phyloP scores from a whole-genome alignment of 2,329 filamentous ascomycete species.

The Biscogniauxia sp. region DNA sequence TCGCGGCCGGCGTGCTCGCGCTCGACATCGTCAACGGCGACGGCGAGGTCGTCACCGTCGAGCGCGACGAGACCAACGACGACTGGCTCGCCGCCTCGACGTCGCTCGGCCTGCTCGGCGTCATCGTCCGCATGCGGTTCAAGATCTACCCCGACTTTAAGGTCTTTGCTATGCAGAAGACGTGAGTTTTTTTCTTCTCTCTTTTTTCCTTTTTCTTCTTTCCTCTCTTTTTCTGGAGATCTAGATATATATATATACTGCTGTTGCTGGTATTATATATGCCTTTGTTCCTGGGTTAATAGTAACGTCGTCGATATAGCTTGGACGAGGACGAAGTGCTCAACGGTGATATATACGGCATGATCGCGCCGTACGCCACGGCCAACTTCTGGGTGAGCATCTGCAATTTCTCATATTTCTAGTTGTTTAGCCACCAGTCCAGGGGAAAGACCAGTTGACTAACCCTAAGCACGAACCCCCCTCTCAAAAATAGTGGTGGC shows the following conservation, averaged over 20 bases:
- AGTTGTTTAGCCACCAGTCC: background rate
- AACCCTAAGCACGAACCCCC: too few relatives aligned
- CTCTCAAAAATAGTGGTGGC: constrained; percentile 49
- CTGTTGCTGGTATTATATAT: too few relatives aligned
- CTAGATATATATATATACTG: too few relatives aligned
- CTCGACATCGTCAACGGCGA: constrained; percentile 49
- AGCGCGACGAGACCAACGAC: constrained; percentile 41
- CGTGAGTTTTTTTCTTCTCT: constrained; percentile 32
- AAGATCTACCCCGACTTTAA: constrained; percentile 51
- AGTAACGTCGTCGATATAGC: constrained; percentile 24
- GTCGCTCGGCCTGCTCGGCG: constrained; percentile 46
- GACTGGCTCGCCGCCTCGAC: constrained; percentile 52
- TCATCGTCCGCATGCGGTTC: constrained; percentile 48
- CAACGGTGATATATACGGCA: constrained; percentile 47
- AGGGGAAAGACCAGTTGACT: background rate
- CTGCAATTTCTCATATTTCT: background rate
- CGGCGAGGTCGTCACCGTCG: constrained; percentile 42
- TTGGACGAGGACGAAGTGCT: constrained; percentile 47
- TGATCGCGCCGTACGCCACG: constrained; percentile 50
- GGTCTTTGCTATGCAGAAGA: constrained; percentile 49
- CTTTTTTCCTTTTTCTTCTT: background rate
- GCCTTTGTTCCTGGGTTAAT: background rate
- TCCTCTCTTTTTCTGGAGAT: background rate
- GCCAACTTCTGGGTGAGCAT: constrained; percentile 48
- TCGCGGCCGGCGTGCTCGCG: constrained; percentile 46